Conservation (phyloP, 768 basidiomycete genomes). For the Termitomyces eurrhizus region DNA sequence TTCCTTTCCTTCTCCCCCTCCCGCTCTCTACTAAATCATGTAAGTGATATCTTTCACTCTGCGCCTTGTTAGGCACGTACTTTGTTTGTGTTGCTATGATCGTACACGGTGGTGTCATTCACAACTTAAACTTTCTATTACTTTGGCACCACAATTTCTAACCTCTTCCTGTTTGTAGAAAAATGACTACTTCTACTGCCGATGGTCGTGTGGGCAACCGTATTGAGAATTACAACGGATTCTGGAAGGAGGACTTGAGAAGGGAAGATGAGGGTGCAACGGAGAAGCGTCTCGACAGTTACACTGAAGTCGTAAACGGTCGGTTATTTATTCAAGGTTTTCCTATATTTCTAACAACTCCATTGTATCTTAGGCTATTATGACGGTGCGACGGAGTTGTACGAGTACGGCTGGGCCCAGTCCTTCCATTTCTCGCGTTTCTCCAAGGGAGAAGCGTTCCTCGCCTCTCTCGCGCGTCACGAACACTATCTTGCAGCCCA, state of each 20-base stretch:
- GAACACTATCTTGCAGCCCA: conserved; percentile 94
- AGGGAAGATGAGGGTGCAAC: conserved; percentile 66
- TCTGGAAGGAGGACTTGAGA: conserved; percentile 83
- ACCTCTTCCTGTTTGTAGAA: conserved; percentile 1
- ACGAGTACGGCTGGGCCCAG: conserved; percentile 90
- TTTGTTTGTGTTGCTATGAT: conserved; percentile 14
- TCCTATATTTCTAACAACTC: background rate
- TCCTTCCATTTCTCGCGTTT: conserved; percentile 98
- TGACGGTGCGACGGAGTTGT: conserved; percentile 92
- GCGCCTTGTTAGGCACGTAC: background rate
- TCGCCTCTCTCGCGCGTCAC: conserved; percentile 80
- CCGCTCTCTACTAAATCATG: conserved; percentile 6
- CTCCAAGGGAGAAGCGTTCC: conserved; percentile 84
- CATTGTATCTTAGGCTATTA: conserved; percentile 68
- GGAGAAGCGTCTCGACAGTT: conserved; percentile 72
- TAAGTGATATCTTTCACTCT: conserved; percentile 8
- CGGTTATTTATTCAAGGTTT: conserved; percentile 16
- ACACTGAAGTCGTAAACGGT: conserved; percentile 95
- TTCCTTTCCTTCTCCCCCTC: conserved; percentile 3
- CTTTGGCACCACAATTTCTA: conserved; percentile 2
- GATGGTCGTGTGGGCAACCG: conserved; percentile 66
- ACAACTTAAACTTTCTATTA: conserved; percentile 4
- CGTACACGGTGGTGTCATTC: conserved; percentile 22
- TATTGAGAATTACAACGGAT: conserved; percentile 82
- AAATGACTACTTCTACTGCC: conserved; percentile 19